Percentiles rank a stretch among this genome's conserved stretches.
Evolutionary conservation across 129 eudicot genomes (phyloP).

Genomic region (Dittrichia graveolens): DNA sequence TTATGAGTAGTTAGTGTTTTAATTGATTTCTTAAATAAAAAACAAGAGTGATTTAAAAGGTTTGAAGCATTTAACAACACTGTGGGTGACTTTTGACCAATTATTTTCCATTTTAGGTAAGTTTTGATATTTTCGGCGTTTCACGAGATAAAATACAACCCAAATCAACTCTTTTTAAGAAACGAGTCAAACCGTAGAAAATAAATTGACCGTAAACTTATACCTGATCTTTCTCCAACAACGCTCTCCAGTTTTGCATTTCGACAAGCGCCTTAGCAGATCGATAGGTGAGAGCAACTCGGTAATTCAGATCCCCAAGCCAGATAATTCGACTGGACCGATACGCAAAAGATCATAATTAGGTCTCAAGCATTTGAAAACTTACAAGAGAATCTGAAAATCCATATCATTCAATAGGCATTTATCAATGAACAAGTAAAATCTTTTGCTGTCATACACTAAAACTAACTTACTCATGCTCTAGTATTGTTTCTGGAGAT

Average conservation of each 20-base stretch:
- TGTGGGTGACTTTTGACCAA: too few species aligned
- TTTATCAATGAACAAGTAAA: too few species aligned
- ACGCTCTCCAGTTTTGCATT: slow-evolving; percentile 97
- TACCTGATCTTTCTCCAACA: slow-evolving; percentile 91
- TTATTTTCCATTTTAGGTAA: too few species aligned
- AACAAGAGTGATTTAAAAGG: too few species aligned
- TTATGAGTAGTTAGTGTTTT: too few species aligned
- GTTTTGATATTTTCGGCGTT: too few species aligned
- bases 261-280: slow-evolving; percentile 93
- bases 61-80: too few species aligned
- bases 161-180: too few species aligned
- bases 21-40: too few species aligned
- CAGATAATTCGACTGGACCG: slow-evolving; percentile 78
- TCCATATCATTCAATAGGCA: not conserved
- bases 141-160: too few species aligned
- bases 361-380: slow-evolving; percentile 6
- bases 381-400: slow-evolving; percentile 12
- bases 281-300: slow-evolving; percentile 84
- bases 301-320: slow-evolving; percentile 95
- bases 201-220: not conserved
- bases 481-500: slow-evolving; percentile 81
- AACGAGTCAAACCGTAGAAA: too few species aligned
- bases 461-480: slow-evolving; percentile 72
- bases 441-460: not conserved
- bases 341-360: slow-evolving; percentile 7